Conservation (phyloP, 2,329 filamentous ascomycete genomes). For the Botryotinia calthae region DNA sequence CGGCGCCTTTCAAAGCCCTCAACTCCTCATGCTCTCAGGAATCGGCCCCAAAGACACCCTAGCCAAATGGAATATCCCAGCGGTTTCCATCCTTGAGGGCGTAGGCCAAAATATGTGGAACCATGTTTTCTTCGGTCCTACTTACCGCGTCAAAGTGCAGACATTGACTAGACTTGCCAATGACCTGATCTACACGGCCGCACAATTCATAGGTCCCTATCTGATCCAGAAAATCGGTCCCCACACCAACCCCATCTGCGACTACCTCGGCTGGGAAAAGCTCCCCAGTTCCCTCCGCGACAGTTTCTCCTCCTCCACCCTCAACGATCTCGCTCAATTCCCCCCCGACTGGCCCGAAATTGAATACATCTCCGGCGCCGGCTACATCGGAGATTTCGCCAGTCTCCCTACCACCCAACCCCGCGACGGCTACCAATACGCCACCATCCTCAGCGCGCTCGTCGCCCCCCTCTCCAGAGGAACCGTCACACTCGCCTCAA, state of each 20-base stretch:
- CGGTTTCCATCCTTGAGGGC: conserved; percentile 47
- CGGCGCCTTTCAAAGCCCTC: conserved; percentile 49
- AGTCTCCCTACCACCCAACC: conserved; percentile 2
- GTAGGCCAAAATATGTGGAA: conserved; percentile 51
- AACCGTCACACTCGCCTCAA: conserved; percentile 43
- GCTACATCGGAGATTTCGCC: conserved; percentile 1
- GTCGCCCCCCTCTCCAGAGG: conserved; percentile 44
- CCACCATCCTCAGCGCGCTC: not conserved
- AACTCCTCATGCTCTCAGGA: conserved; percentile 50
- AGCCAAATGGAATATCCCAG: conserved; percentile 44
- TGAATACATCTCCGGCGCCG: conserved; percentile 38
- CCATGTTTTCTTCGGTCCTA: conserved; percentile 9
- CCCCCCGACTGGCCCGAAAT: conserved; percentile 29
- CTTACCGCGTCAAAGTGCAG: not conserved
- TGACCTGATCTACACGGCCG: conserved; percentile 1
- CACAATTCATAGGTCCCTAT: not conserved
- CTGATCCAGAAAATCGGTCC: not conserved
- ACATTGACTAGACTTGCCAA: not conserved
- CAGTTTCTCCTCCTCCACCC: not conserved
- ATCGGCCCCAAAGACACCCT: conserved; percentile 47
- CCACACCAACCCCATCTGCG: conserved; percentile 22
- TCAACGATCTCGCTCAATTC: conserved; percentile 39
- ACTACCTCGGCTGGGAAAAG: conserved; percentile 42
- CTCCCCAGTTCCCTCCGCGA: conserved; percentile 24
- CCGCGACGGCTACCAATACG: not conserved